phyloP scores from a whole-genome alignment of 441 rosid genomes.

The Arabidopsis lyrata region DNA sequence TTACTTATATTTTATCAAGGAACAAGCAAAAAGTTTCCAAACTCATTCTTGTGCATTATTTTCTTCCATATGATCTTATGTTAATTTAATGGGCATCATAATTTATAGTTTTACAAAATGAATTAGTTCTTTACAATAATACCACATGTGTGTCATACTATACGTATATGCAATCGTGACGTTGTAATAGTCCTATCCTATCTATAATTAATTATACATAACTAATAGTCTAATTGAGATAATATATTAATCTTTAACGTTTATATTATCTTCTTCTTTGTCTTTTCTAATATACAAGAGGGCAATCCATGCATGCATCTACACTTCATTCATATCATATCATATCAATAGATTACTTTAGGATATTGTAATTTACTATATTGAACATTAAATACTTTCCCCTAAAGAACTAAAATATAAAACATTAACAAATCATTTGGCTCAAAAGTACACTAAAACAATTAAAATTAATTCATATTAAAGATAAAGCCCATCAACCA shows the following conservation, averaged over 20 bases:
- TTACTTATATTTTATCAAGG: constrained; percentile 30
- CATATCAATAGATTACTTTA: constrained; percentile 10
- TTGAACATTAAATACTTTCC: constrained; percentile 5
- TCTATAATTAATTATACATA: constrained; percentile 13
- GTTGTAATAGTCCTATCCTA: constrained; percentile 26
- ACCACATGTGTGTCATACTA: constrained; percentile 1
- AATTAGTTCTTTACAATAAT: neutral
- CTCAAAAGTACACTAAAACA: constrained; percentile 32
- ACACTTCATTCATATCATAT: constrained; percentile 30
- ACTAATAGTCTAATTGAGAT: constrained; percentile 13
- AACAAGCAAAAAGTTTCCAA: constrained; percentile 27
- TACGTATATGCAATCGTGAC: constrained; percentile 9
- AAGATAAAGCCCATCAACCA: constrained; percentile 29
- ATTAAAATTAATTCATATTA: constrained; percentile 11
- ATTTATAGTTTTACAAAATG: neutral
- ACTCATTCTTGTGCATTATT: constrained; percentile 1
- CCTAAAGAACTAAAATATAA: neutral
- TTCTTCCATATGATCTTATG: neutral
- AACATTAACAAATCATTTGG: constrained; percentile 17
- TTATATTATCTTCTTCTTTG: constrained; percentile 32
- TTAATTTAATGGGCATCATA: neutral
- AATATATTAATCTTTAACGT: constrained; percentile 24
- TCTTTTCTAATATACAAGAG: constrained; percentile 12
- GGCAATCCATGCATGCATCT: constrained; percentile 39
- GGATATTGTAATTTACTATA: constrained; percentile 36